Evolutionary conservation across 164 flowering plant genomes (phyloP).

Genomic region (Akebia trifoliata): DNA sequence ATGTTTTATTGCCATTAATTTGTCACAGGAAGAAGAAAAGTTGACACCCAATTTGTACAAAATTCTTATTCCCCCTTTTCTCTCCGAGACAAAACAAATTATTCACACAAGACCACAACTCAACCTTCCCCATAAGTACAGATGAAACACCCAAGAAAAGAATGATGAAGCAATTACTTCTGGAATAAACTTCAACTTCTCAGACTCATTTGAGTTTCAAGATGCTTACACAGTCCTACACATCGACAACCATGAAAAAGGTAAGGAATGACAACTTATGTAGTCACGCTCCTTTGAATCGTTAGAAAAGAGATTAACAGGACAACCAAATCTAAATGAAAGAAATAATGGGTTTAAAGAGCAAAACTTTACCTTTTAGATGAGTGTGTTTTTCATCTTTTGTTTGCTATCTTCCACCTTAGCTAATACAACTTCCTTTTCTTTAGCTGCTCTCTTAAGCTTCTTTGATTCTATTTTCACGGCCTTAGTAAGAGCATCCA

Average conservation of each 20-base stretch:
- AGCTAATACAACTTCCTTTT: conserved; percentile 39
- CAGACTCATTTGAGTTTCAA: conserved; percentile 13
- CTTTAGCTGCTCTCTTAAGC: conserved; percentile 55
- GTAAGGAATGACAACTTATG: neutral
- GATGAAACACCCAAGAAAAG: conserved; percentile 11
- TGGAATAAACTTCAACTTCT: conserved; percentile 7
- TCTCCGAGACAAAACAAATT: conserved; percentile 1
- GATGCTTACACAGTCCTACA: conserved; percentile 23
- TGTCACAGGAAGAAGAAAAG: no score
- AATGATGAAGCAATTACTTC: conserved; percentile 10
- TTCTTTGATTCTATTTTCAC: conserved; percentile 69
- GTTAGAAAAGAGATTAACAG: no score
- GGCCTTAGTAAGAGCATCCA: conserved; percentile 63
- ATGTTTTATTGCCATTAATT: no score
- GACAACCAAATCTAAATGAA: no score
- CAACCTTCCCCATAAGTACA: conserved; percentile 26
- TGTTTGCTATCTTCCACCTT: conserved; percentile 36
- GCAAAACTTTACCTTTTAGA: conserved; percentile 36
- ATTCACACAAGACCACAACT: no score
- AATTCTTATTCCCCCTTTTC: neutral
- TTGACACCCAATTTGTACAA: no score
- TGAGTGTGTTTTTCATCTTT: conserved; percentile 28
- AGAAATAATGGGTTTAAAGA: no score
- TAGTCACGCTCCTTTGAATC: no score
- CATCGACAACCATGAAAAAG: conserved; percentile 3